Evolutionary conservation across 108 stramenopile genomes (phyloP).

Genomic region (Skeletonema menzelii): DNA sequence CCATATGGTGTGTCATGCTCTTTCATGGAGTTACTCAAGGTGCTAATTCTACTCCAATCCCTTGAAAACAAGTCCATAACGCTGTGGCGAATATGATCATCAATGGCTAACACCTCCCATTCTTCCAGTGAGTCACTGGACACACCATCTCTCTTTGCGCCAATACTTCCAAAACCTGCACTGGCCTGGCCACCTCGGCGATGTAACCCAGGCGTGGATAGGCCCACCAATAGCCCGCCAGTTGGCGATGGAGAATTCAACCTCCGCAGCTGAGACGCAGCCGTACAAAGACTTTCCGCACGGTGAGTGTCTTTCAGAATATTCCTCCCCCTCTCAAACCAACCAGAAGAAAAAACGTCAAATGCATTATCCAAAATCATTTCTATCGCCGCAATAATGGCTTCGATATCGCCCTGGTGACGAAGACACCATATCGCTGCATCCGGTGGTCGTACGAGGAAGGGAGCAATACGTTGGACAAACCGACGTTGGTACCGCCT

Average conservation of each 20-base stretch:
- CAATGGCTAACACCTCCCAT: constrained; percentile 82
- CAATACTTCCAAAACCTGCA: background rate
- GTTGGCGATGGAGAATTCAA: constrained; percentile 42
- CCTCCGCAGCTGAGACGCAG: constrained; percentile 62
- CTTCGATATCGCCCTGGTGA: constrained; percentile 89
- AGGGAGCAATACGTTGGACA: constrained; percentile 85
- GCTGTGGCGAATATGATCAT: constrained; percentile 65
- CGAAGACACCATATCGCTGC: constrained; percentile 84
- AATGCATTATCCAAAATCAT: constrained; percentile 76
- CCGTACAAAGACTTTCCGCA: constrained; percentile 62
- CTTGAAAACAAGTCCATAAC: constrained; percentile 66
- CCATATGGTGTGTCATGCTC: constrained; percentile 31
- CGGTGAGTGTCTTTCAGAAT: constrained; percentile 74
- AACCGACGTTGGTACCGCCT: constrained; percentile 82
- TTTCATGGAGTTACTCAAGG: constrained; percentile 27
- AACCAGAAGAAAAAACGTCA: constrained; percentile 77
- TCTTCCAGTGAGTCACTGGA: constrained; percentile 67
- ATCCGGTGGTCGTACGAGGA: constrained; percentile 71
- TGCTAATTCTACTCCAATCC: constrained; percentile 71
- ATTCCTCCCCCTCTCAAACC: constrained; percentile 76
- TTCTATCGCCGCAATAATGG: constrained; percentile 81
- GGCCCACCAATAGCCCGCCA: constrained; percentile 32
- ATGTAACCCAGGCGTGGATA: constrained; percentile 15
- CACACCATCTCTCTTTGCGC: constrained; percentile 19
- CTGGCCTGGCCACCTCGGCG: constrained; percentile 1